These are phyloP conservation scores for Citrus hindsii DNA, from an alignment of 345 rosid genomes.

Conservation along the genomic window DNA sequence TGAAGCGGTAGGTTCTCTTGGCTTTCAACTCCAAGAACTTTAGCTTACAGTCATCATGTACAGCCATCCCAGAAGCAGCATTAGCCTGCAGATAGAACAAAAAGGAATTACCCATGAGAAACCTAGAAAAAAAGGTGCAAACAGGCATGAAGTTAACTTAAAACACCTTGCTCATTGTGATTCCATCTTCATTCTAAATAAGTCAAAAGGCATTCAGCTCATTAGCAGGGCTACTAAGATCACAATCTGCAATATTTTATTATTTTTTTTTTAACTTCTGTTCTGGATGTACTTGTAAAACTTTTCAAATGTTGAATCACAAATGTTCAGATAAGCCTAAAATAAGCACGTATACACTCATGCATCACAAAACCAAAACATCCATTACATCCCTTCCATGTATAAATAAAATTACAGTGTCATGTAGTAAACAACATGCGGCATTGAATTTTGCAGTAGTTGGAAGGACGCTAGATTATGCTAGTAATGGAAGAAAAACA, in stretches of 20 bases:
- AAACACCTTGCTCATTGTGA: no score
- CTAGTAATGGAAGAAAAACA: neutral
- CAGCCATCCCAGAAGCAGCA: conserved; percentile 59
- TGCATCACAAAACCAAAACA: neutral
- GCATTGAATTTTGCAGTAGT: neutral
- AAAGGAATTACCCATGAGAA: neutral
- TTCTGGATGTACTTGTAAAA: neutral
- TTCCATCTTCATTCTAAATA: neutral
- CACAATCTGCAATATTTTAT: neutral
- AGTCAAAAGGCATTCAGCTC: neutral
- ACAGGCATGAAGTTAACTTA: neutral
- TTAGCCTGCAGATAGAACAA: conserved; percentile 34
- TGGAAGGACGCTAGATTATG: neutral
- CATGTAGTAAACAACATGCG: neutral
- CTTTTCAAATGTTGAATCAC: neutral
- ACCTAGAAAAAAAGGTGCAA: no score
- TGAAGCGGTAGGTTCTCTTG: conserved; percentile 49
- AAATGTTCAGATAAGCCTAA: neutral
- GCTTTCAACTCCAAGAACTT: conserved; percentile 56
- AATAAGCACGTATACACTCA: neutral
- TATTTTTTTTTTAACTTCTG: neutral
- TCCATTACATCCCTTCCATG: neutral
- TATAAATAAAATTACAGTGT: neutral
- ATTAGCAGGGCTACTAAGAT: neutral
- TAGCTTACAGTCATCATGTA: conserved; percentile 60